Percentiles rank a stretch among this genome's conserved stretches.
Conservation (phyloP, 352 stramenopile species). For the Thraustochytrium sp. region DNA sequence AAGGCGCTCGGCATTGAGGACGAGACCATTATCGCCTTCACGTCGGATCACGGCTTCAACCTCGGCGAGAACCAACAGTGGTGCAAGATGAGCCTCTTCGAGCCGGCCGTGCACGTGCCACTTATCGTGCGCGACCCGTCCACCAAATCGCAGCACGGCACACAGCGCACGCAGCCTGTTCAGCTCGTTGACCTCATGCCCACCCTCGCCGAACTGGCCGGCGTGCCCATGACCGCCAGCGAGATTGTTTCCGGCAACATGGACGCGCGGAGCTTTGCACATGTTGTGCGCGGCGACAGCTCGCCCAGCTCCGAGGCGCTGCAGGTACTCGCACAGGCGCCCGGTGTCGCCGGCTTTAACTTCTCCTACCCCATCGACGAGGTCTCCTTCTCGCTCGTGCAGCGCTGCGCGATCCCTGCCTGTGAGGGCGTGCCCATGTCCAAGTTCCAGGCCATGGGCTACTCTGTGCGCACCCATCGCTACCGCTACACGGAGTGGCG, state of each 20-base stretch:
- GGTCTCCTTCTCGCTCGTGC: neutral
- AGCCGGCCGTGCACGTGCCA: neutral
- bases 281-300: neutral
- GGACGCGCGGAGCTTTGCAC: neutral
- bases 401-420: too few relatives aligned
- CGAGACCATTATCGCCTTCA: neutral
- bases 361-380: neutral
- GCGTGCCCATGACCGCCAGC: neutral
- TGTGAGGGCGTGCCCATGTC: neutral
- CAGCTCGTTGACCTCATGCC: neutral
- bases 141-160: too few relatives aligned
- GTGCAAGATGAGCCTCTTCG: neutral
- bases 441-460: neutral
- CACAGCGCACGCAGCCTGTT: neutral
- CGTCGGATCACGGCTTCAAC: neutral
- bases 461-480: neutral
- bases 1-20: neutral
- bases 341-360: neutral
- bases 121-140: neutral
- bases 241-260: neutral
- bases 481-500: constrained; percentile 8
- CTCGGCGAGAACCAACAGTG: neutral
- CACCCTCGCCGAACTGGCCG: neutral
- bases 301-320: neutral
- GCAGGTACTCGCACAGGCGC: neutral